Base-by-base conservation (phyloP, 129 eudicot genomes). In the Heracleum sosnowskyi region DNA sequence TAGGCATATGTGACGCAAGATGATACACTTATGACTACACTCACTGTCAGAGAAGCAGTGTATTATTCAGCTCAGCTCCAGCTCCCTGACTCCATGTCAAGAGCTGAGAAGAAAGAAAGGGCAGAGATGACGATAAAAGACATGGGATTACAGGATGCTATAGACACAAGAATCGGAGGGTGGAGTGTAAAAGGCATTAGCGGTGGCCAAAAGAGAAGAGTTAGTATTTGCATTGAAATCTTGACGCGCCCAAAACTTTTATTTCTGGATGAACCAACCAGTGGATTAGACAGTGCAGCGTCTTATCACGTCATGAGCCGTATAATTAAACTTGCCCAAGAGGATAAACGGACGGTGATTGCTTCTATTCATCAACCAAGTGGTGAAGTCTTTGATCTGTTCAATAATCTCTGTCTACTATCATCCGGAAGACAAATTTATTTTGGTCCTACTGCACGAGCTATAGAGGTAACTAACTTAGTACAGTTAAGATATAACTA, bases 351-450 rank as follows among this genome's bases (percentile, higher is more conserved):
- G 31, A 86, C 87, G 16, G 51, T 83, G 11, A 72, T 86, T 15
- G 81, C 80, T 0, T 81, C 90, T 6, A 78, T 86, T 80, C 90
- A 86, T 68, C 86, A 86, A 69, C 85, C 89, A 1, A 85, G 85
- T 47, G 64, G 84, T 24, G 88, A 85, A 42, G 88, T 85, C 24
- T 85, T 85, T 49, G 76, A 78, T 7, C 88, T 85, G 12, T 78
- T 85, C 41, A 77, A 85, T 36, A 81, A 78, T 68, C 74, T 85
- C 11, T 85, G 85, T 36, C 80, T 85, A 40, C 41, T 85, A 47
- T 85, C 88, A 28, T 26, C 75, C 4, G 88, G 88, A 1, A 57
- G 55, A 57, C 60, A 62, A 3, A 80, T 85, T 12, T 85, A 81
- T 53, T 85, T 81, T 66, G 88, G 88, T 22, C 49, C 85, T 3